Evolutionary conservation across 2,329 filamentous ascomycete species (phyloP).

Genomic region (Cladosporium cucumerinum): DNA sequence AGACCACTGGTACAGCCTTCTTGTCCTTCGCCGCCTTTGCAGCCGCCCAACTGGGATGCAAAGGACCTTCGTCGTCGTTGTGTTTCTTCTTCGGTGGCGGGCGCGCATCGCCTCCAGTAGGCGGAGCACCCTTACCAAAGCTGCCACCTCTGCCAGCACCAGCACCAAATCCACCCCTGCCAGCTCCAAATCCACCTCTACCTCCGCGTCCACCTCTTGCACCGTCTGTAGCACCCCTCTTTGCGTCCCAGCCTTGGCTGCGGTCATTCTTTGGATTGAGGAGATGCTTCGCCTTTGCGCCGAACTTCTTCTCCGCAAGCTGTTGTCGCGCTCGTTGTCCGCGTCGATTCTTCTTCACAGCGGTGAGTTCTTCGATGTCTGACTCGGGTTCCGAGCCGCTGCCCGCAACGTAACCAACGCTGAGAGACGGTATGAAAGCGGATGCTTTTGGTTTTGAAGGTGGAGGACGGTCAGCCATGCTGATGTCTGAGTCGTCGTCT

Average conservation of each 20-base stretch:
- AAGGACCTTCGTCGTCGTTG: constrained; percentile 48
- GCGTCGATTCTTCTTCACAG: constrained; percentile 66
- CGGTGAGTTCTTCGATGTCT: constrained; percentile 49
- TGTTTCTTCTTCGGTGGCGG: constrained; percentile 30
- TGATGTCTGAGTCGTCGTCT: constrained; percentile 23
- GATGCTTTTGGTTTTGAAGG: constrained; percentile 40
- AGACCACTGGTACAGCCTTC: constrained; percentile 41
- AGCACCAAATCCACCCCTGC: constrained; percentile 2
- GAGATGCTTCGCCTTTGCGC: constrained; percentile 65
- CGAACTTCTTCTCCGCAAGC: constrained; percentile 79
- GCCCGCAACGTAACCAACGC: constrained; percentile 75
- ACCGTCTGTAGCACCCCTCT: constrained; percentile 49
- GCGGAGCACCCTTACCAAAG: background rate
- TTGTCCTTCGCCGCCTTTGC: constrained; percentile 59
- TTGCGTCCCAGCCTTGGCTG: constrained; percentile 57
- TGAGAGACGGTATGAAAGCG: constrained; percentile 70
- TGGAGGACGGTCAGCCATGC: constrained; percentile 5
- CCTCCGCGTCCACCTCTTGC: constrained; percentile 9
- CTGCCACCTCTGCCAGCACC: constrained; percentile 5
- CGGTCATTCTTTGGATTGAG: constrained; percentile 43
- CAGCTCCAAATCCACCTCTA: constrained; percentile 12
- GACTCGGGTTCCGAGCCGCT: constrained; percentile 65
- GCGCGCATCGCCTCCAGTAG: constrained; percentile 4
- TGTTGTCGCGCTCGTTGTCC: constrained; percentile 75
- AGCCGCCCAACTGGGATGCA: constrained; percentile 66